Conservation (phyloP, 1,284 basidiomycete species). For the Puccinia hordei region DNA sequence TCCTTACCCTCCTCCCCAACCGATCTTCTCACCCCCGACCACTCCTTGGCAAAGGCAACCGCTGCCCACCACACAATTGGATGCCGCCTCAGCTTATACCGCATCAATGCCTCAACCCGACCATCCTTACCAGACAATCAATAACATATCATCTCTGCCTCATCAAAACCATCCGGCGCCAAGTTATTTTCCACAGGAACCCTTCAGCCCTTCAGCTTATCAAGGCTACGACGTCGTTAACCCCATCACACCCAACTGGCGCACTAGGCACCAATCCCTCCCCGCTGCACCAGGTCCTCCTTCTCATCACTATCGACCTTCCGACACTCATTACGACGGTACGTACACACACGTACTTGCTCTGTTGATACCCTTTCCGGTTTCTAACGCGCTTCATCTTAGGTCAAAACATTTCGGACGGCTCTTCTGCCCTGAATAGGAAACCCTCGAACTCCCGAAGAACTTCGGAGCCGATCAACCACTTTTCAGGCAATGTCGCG, state of each 20-base stretch:
- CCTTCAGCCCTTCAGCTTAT: slow-evolving; percentile 1
- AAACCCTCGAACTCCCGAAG: slow-evolving; percentile 22
- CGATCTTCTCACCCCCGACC: slow-evolving; percentile 44
- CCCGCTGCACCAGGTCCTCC: slow-evolving; percentile 21
- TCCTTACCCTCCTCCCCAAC: slow-evolving; percentile 24
- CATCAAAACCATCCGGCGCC: slow-evolving; percentile 6
- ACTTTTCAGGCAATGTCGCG: background rate
- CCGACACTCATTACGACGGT: slow-evolving; percentile 5
- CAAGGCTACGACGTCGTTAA: background rate
- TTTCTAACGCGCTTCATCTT: background rate
- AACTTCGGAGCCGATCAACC: slow-evolving; percentile 37
- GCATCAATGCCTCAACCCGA: slow-evolving; percentile 17
- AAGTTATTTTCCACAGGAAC: too few species aligned
- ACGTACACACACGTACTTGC: background rate
- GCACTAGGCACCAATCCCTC: slow-evolving; percentile 44
- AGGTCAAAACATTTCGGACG: background rate
- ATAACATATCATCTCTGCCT: background rate
- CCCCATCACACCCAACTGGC: slow-evolving; percentile 10
- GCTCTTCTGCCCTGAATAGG: background rate
- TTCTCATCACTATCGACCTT: slow-evolving; percentile 19
- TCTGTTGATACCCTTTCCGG: background rate
- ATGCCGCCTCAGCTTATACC: slow-evolving; percentile 13
- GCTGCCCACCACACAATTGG: background rate
- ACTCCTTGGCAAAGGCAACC: slow-evolving; percentile 44
- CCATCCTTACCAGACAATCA: slow-evolving; percentile 1